Base-by-base conservation (phyloP, 2,329 filamentous ascomycete species). In the Phaeosphaeria sp. region DNA sequence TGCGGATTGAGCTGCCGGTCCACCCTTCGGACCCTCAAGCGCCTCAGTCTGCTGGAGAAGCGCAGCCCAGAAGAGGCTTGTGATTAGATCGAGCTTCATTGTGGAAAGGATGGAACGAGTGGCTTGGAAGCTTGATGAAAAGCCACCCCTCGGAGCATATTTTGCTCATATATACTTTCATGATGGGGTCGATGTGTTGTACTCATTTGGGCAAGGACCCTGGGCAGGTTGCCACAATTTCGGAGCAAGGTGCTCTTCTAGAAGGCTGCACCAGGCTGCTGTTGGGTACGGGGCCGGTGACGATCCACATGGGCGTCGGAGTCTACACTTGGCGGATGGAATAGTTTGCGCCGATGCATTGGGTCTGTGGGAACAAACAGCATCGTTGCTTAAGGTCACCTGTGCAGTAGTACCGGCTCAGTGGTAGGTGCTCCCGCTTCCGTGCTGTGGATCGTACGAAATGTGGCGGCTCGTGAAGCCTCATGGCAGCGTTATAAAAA, bases 31-130 rank as follows among this genome's bases (percentile, higher is more conserved):
- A 36, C 30, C 30, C 30, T 36, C 30, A 13, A 6, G 30, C 30
- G 30, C 30, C 30, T 36, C 42, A 44, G 9, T 44, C 9, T n/a
- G 42, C 18, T 22, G n/a, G 8, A 53, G 27, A 22, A 59, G 52
- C 44, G 56, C 40, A 7, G 57, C 56, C 49, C 54, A 51, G 47
- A 57, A 47, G 49, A 63, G 57, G 40, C 53, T 53, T 40, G 57
- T 46, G n/a, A 54, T 53, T n/a, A 59, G 45, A 44, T 51, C 24
- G 33, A 59, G 50, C 59, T 57, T 57, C 60, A 63, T 63, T 18
- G 49, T 60, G 53, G 21, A 27, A 24, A 13, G 15, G 11, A 36
- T 7, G 30, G 44, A 51, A 22, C 27, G 40, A 51, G 48, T 43
- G 49, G n/a, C 36, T 25, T 51, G 49, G 13, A 51, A 33, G 46